Base-by-base conservation (phyloP, 2,329 filamentous ascomycete species). In the Phoma herbarum region DNA sequence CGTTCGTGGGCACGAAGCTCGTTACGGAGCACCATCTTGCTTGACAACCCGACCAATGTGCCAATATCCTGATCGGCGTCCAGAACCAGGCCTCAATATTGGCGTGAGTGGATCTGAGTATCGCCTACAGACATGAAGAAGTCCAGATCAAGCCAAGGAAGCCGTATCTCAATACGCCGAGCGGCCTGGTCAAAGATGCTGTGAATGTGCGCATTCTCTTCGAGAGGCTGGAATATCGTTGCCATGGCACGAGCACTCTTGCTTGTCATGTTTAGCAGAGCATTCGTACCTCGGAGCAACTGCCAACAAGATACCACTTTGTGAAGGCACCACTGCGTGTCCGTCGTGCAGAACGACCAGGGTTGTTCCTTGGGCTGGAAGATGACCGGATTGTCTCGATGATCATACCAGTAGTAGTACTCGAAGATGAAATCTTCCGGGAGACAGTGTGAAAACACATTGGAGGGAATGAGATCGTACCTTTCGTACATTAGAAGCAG, bases 21-120 rank as follows among this genome's bases (percentile, higher is more conserved):
- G 10, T 11, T 60, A 29, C 47, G 73, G 53, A 59, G 33, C 5
- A 70, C 61, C 12, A 75, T 52, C 20, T 68, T 72, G 37, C 56
- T 73, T 1, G 16, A 20, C 3, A 76, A 45, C 1, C 74, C 73
- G 22, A 63, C 33, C 2, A 76, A 46, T 25, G 71, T 66, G 1
- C 65, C 67, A 11, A 73, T 62, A 0, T 14, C 45, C 44, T 75
- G 73, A 42, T 69, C 37, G 0, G 42, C 0, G 35, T 76, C 74
- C 10, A 76, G 29, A 3, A 66, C 12, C 67, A 70, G 71, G 3
- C 62, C 68, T 33, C 29, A 12, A 16, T 16, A 33, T 16, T 33
- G 29, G 11, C 29, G 29, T 14, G 29, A 33, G 4, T 11, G 12
- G 3, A 33, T 33, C 29, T 33, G 11, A 33, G 9, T 12, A 16